Evolutionary conservation across 73 alveolate species (phyloP), one percentile per base, ranked within the genome.

Genomic region (Blepharisma japonicum): DNA sequence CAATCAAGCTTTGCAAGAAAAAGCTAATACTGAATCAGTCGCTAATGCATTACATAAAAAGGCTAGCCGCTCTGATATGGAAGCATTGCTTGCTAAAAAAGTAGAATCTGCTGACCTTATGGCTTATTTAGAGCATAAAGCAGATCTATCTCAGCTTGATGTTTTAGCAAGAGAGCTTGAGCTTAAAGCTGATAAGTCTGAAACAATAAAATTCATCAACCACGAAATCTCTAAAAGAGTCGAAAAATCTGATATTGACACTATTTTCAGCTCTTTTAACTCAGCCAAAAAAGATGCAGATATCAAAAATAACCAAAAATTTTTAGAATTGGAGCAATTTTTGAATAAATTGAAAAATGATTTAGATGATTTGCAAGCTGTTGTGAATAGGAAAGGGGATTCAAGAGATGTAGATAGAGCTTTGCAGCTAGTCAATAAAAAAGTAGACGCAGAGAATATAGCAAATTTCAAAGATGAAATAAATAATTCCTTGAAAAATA

Each of bases 11-110:
- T 83, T 94, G 42, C 85, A 89, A 74, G 55, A 70, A 48, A 94
- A 94, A 86, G 97, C 97, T 25, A 91, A 87, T 68, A 94, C 91
- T 86, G 92, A 92, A 68, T 81, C 89, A 71, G 97, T 94, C 23
- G 86, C 94, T 8, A 89, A 84, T 81, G 94, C 97, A 55, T 91
- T 94, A 55, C 95, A 94, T 79, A 86, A 95, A 68, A 94, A 94
- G 54, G 98, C 95, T 8, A 94, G 84, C 80, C 79, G 90, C 76
- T 85, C 72, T 80, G 98, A 94, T 49, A 81, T 94, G 39, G 93
- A 91, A 20, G 80, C 55, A 38, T 39, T 83, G 11, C 68, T 86
- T 38, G 91, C 71, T 56, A 80, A 81, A 18, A 82, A 91, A 47
- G 88, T 81, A 32, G 92, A 91, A 79, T 54, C 83, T 70, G 71